Conservation (phyloP, 768 basidiomycete species). For the Lanmaoa rubissima region DNA sequence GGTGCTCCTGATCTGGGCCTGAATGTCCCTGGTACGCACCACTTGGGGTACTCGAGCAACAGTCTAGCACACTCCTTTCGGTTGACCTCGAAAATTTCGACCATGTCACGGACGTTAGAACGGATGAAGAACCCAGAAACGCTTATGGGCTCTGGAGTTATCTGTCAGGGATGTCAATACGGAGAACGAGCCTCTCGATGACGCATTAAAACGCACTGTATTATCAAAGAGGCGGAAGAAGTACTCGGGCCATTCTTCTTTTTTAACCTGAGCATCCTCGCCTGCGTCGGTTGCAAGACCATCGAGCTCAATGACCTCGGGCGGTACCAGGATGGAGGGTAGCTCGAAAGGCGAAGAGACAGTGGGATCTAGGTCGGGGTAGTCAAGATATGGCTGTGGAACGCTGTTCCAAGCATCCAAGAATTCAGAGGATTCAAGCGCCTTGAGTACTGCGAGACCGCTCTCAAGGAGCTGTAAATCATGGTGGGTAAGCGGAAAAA, state of each 20-base stretch:
- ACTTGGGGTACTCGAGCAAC: conserved; percentile 82
- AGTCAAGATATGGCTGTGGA: conserved; percentile 62
- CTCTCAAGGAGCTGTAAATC: conserved; percentile 66
- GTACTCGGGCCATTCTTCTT: conserved; percentile 81
- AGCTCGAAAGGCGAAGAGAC: conserved; percentile 57
- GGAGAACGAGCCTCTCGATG: background rate
- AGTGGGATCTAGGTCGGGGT: conserved; percentile 41
- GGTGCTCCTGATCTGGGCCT: conserved; percentile 70
- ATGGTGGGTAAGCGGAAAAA: conserved; percentile 1
- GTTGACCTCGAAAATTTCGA: conserved; percentile 93
- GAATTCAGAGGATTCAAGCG: conserved; percentile 62
- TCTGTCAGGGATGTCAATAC: conserved; percentile 38
- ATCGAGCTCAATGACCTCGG: conserved; percentile 83
- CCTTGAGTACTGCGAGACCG: conserved; percentile 59
- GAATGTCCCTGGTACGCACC: conserved; percentile 82
- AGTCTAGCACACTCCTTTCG: conserved; percentile 91
- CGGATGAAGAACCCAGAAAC: conserved; percentile 80
- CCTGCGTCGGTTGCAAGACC: conserved; percentile 64
- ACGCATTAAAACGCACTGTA: conserved; percentile 35
- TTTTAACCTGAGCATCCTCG: conserved; percentile 70
- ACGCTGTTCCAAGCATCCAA: conserved; percentile 52
- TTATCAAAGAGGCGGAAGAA: conserved; percentile 66
- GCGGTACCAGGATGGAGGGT: conserved; percentile 80
- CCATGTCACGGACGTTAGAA: conserved; percentile 66
- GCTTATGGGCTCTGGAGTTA: conserved; percentile 72